Percentiles rank a stretch among this genome's conserved stretches.
phyloP scores from a whole-genome alignment of 495 filamentous ascomycete genomes.

The Massariosphaeria phaeospora region DNA sequence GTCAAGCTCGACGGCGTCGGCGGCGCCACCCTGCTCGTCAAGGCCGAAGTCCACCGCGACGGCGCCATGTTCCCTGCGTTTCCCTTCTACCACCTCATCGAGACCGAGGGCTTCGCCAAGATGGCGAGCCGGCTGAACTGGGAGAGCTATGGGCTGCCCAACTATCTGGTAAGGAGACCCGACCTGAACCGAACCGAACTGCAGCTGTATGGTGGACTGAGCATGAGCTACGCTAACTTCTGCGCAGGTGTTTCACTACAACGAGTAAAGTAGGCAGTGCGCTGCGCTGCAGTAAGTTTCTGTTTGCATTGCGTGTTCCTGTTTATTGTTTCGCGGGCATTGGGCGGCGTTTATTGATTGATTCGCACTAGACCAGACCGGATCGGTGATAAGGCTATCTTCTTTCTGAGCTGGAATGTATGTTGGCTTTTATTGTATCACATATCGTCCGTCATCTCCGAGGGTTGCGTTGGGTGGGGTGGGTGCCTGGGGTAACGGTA shows the following conservation, averaged over 20 bases:
- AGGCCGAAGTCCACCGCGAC: conserved; percentile 94
- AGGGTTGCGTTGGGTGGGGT: too few species aligned
- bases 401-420: too few species aligned
- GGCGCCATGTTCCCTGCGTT: conserved; percentile 99
- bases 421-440: too few species aligned
- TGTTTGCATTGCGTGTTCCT: not conserved
- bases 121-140: conserved; percentile 90
- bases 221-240: too few species aligned
- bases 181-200: too few species aligned
- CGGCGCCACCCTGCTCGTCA: conserved; percentile 88
- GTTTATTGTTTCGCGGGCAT: conserved; percentile 6
- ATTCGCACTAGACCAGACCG: too few species aligned
- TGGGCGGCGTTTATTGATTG: conserved; percentile 31
- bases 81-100: conserved; percentile 91
- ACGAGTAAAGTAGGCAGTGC: conserved; percentile 63
- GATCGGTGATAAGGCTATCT: too few species aligned
- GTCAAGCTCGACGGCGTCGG: conserved; percentile 86
- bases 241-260: conserved; percentile 57
- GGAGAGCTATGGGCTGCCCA: conserved; percentile 76
- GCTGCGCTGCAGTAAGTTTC: not conserved
- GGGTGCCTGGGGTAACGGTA: too few species aligned
- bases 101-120: conserved; percentile 97
- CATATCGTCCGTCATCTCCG: too few species aligned
- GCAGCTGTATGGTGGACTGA: too few species aligned
- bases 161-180: conserved; percentile 87